Evolutionary conservation across 768 basidiomycete genomes (phyloP).

Genomic region (Serendipita vermifera): DNA sequence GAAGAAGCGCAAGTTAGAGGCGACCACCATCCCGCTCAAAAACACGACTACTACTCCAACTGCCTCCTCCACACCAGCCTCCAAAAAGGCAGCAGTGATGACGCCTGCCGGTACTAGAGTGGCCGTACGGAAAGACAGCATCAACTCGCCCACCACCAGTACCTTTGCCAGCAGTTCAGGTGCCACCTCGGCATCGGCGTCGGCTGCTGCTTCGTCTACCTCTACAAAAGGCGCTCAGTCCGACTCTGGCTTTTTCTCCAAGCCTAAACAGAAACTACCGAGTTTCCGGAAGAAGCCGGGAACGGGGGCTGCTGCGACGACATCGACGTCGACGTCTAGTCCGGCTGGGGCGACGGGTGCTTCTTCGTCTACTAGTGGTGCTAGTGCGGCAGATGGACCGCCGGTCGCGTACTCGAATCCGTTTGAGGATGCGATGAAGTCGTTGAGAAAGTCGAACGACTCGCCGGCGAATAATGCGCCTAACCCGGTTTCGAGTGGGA

Average conservation of each 20-base stretch:
- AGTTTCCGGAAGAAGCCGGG: slow-evolving; percentile 60
- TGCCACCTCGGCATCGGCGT: slow-evolving; percentile 10
- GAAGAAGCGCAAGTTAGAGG: slow-evolving; percentile 10
- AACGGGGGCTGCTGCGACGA: slow-evolving; percentile 25
- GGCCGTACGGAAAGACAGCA: slow-evolving; percentile 27
- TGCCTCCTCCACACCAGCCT: slow-evolving; percentile 25
- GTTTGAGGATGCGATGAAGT: slow-evolving; percentile 71
- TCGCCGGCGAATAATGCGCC: slow-evolving; percentile 53
- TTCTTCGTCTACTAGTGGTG: slow-evolving; percentile 39
- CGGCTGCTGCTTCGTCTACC: neutral
- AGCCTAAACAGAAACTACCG: slow-evolving; percentile 71
- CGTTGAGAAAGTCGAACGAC: slow-evolving; percentile 50
- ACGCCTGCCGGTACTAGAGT: slow-evolving; percentile 26
- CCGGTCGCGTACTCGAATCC: slow-evolving; percentile 36
- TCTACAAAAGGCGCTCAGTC: slow-evolving; percentile 61
- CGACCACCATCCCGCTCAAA: neutral
- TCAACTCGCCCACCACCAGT: neutral
- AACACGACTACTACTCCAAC: neutral
- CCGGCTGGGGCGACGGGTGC: slow-evolving; percentile 49
- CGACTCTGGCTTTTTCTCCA: slow-evolving; percentile 80
- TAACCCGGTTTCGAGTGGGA: slow-evolving; percentile 25
- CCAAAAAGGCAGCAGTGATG: slow-evolving; percentile 53
- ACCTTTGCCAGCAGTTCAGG: slow-evolving; percentile 8
- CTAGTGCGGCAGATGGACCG: neutral
- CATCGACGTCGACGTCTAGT: slow-evolving; percentile 34